Base-by-base conservation (phyloP, 805 yeast genomes). In the Jamesozyma piceae region DNA sequence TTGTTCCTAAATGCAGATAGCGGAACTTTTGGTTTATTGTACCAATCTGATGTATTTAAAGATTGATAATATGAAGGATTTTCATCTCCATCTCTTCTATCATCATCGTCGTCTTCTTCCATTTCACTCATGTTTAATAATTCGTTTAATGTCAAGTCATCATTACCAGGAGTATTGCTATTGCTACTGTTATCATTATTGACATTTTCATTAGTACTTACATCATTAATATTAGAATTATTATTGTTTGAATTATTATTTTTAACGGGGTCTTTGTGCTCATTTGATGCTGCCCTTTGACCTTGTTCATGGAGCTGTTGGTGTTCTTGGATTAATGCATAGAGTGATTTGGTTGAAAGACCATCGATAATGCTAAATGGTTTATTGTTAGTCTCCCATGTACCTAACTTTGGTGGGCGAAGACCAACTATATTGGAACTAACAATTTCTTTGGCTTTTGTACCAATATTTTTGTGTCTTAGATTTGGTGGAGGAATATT, bases 311-410 rank as follows among this genome's bases (percentile, higher is more conserved):
- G 46, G 15, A 58, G 43, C 34, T 54, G 59, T 44, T 52, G 62
- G 43, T 56, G 59, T 35, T 55, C 63, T 38, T 57, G 63, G 27
- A 59, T 52, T 34, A 72, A 68, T 3, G 83, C 82, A 49, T 77
- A 67, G 48, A 90, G 67, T 2, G 95, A 82, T 43, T 96, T 73
- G 0, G 97, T 92, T 0, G 95, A 80, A 26, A 86, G 72, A 4
- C 98, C 98, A 60, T 90, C 97, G 55, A 90, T 90, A 45, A 90
- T 87, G 19, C 96, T 94, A 62, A 84, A 87, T 1, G 95, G 96
- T 53, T 86, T 80, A 40, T 76, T 76, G 40, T 81, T 76, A 5
- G 94, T 81, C 29, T 82, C 79, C 94, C 97, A 90, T 2, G 95
- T 82, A 0, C 97, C 97, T 44, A 90, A 68, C 22, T 85, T 75